These are phyloP conservation scores for Volvox carteri DNA, from an alignment of 163 green algal genomes.

Conservation along the genomic window DNA sequence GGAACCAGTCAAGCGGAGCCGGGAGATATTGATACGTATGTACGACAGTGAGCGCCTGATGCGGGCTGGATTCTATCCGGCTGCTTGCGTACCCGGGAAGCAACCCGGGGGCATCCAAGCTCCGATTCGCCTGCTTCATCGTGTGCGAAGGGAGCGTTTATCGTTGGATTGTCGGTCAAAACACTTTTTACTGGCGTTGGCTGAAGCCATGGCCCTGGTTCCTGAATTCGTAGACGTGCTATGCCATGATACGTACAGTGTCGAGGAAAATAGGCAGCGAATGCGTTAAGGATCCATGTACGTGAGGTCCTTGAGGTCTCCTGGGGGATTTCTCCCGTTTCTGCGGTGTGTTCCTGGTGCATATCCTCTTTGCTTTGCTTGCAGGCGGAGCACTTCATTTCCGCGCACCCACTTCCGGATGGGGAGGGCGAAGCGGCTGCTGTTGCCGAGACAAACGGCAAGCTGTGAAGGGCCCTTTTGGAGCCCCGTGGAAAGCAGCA, in stretches of 20 bases:
- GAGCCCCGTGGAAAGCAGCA: no score
- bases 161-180: neutral
- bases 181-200: neutral
- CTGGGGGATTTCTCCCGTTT: neutral
- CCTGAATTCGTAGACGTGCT: neutral
- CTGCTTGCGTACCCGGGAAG: no score
- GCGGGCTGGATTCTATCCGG: neutral
- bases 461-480: no score
- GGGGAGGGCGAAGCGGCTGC: neutral
- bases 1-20: neutral
- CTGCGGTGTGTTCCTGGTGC: neutral
- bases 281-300: neutral
- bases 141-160: neutral
- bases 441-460: neutral
- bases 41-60: neutral
- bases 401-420: neutral
- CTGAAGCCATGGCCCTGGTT: neutral
- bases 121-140: neutral
- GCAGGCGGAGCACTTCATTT: conserved; percentile 20
- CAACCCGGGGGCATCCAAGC: neutral
- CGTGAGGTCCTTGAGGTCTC: neutral
- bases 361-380: neutral
- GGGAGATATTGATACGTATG: neutral
- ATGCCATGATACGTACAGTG: neutral
- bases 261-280: neutral